Evolutionary conservation across 1,139 yeast genomes (phyloP), one percentile per base, ranked within the genome.

Genomic region (Entelexis paramagnoliae): DNA sequence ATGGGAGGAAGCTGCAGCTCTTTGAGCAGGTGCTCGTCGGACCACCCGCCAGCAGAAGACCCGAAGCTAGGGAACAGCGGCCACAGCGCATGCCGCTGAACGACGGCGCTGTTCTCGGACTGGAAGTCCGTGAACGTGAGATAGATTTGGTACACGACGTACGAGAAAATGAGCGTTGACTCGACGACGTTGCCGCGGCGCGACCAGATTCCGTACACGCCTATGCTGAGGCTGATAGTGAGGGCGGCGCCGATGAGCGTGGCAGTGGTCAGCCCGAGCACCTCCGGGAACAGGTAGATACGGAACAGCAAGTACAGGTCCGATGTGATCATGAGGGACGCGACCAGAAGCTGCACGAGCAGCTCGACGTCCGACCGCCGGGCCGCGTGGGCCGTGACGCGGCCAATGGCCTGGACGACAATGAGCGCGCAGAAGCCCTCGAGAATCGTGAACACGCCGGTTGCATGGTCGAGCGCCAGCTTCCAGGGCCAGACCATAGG

Each of bases 351-450:
- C 55, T 85, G 81, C 1, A 81, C 78, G 46, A 89, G 82, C 56
- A 84, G 78, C 93, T 95, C 86, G 38, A 80, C 72, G 63, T 85
- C 93, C 10, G 89, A 83, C 59, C 74, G 77, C 35, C 74, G 72
- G n/a, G 82, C 78, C 45, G 87, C 69, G 83, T 91, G 83, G 56
- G 78, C 75, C 51, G 86, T 76, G 9, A 86, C 79, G 64, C 87
- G 91, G 8, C 97, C 96, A 40, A 85, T 76, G 9, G 95, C 88
- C 68, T 91, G 98, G 56, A 91, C 86, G 29, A 88, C 81, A 53
- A 91, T 71, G 41, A 91, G 75, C 0, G 96, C 81, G 68, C 96
- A 91, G 62, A 91, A 83, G 1, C 98, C 98, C 69, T 91, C 98
- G 52, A 88, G 69, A 16, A 88, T 74, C 1, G 96, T 85, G 67